phyloP scores from a whole-genome alignment of 208 protist species.

The Tritrichomonas musculus region DNA sequence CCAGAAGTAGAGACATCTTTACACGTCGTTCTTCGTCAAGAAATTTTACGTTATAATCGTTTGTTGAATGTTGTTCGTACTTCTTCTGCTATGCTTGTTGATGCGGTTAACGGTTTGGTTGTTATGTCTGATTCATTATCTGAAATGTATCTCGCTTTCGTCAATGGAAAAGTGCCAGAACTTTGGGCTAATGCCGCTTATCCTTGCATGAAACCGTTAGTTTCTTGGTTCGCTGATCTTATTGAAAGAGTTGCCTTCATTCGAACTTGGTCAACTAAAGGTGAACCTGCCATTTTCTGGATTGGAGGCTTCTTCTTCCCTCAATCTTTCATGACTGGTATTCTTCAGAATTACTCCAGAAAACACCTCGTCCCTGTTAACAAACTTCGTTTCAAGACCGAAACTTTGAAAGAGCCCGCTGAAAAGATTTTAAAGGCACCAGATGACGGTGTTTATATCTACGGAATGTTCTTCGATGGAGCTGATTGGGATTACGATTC shows the following conservation, averaged over 20 bases:
- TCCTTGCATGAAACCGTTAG: slow-evolving; percentile 85
- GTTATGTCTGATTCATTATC: slow-evolving; percentile 83
- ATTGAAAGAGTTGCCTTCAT: slow-evolving; percentile 79
- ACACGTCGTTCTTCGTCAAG: slow-evolving; percentile 80
- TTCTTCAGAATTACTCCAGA: slow-evolving; percentile 79
- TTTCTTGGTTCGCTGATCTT: slow-evolving; percentile 87
- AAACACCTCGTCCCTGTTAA: slow-evolving; percentile 86
- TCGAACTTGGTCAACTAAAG: slow-evolving; percentile 73
- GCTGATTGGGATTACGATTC: slow-evolving; percentile 68
- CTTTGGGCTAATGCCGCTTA: slow-evolving; percentile 73
- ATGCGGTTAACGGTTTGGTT: slow-evolving; percentile 85
- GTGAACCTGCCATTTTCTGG: slow-evolving; percentile 76
- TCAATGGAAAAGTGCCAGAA: slow-evolving; percentile 80
- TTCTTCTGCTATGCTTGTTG: slow-evolving; percentile 64
- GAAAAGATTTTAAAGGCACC: slow-evolving; percentile 46
- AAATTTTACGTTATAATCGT: slow-evolving; percentile 88
- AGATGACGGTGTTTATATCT: slow-evolving; percentile 79
- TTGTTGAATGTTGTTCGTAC: slow-evolving; percentile 60
- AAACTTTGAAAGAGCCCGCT: slow-evolving; percentile 60
- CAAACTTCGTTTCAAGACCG: slow-evolving; percentile 77
- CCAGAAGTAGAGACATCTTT: slow-evolving; percentile 76
- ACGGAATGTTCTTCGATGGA: slow-evolving; percentile 87
- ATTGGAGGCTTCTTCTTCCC: slow-evolving; percentile 92
- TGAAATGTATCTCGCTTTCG: slow-evolving; percentile 79
- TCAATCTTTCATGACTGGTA: slow-evolving; percentile 93